A percentile compares a stretch with the other conserved stretches of the same genome.
phyloP scores from a whole-genome alignment of 2,329 filamentous ascomycete genomes.

The Ophiosphaerella korrae region DNA sequence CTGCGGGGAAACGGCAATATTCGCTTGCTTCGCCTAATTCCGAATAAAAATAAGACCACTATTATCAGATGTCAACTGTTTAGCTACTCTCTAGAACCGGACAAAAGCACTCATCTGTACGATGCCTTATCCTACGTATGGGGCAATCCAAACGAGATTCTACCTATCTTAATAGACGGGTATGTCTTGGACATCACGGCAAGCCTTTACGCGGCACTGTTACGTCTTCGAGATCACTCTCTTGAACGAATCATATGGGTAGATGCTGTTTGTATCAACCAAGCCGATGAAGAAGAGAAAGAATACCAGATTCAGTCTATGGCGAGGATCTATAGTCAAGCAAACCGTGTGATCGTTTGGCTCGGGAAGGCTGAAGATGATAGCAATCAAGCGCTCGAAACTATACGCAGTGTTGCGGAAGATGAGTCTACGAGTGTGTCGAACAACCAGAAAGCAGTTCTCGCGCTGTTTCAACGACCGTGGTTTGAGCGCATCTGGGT shows the following conservation, averaged over 20 bases:
- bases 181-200: too few species aligned
- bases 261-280: neutral
- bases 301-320: constrained; percentile 17
- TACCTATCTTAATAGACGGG: too few species aligned
- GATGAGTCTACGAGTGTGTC: too few species aligned
- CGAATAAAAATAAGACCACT: too few species aligned
- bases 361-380: constrained; percentile 13
- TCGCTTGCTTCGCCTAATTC: too few species aligned
- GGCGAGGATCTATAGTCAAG: constrained; percentile 16
- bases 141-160: too few species aligned
- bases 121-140: too few species aligned
- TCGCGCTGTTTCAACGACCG: constrained; percentile 1
- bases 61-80: too few species aligned
- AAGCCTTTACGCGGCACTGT: neutral
- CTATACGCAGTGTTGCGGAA: neutral
- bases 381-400: constrained; percentile 7
- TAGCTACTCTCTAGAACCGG: too few species aligned
- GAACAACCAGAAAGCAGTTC: neutral
- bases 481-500: constrained; percentile 14
- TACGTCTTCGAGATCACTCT: constrained; percentile 7
- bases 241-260: constrained; percentile 8
- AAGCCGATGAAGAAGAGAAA: constrained; percentile 15
- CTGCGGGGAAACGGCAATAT: neutral
- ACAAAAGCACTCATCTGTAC: too few species aligned
- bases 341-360: constrained; percentile 17